Conservation (phyloP, 805 yeast genomes). For the Monosporozyma yasuniensis region DNA sequence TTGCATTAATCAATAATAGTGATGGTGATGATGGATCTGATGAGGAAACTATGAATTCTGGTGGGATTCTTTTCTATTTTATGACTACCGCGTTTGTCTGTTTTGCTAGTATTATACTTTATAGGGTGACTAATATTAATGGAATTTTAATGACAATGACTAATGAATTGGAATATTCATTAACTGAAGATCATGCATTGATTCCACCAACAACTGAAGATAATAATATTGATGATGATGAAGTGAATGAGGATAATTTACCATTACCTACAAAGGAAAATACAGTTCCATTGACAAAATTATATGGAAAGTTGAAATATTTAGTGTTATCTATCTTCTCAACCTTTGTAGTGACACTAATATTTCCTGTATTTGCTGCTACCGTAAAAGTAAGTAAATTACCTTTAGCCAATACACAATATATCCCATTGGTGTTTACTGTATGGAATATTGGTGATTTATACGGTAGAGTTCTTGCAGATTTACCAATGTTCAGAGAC, state of each 20-base stretch:
- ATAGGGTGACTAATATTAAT: constrained; percentile 19
- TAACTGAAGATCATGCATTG: not conserved
- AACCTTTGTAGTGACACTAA: constrained; percentile 62
- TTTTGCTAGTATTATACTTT: constrained; percentile 17
- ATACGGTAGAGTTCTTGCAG: constrained; percentile 66
- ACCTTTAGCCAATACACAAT: constrained; percentile 32
- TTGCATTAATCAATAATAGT: constrained; percentile 38
- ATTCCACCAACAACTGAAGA: constrained; percentile 7
- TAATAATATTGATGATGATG: not conserved
- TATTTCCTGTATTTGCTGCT: constrained; percentile 86
- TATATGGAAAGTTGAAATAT: constrained; percentile 54
- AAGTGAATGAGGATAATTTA: not conserved
- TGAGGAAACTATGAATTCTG: constrained; percentile 13
- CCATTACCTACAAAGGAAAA: constrained; percentile 5
- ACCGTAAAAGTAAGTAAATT: constrained; percentile 40
- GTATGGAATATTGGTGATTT: constrained; percentile 90
- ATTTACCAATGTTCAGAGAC: constrained; percentile 16
- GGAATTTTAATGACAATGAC: constrained; percentile 5
- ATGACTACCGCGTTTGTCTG: constrained; percentile 26
- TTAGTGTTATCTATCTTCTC: constrained; percentile 64
- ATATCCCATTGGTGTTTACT: constrained; percentile 69
- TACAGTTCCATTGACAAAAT: constrained; percentile 49
- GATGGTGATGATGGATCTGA: constrained; percentile 7
- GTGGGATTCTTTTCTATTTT: constrained; percentile 32
- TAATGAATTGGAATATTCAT: not conserved